Percentiles rank a stretch among this genome's conserved stretches.
Conservation (phyloP, 2,329 filamentous ascomycete species). For the Aspergillus clavatus region DNA sequence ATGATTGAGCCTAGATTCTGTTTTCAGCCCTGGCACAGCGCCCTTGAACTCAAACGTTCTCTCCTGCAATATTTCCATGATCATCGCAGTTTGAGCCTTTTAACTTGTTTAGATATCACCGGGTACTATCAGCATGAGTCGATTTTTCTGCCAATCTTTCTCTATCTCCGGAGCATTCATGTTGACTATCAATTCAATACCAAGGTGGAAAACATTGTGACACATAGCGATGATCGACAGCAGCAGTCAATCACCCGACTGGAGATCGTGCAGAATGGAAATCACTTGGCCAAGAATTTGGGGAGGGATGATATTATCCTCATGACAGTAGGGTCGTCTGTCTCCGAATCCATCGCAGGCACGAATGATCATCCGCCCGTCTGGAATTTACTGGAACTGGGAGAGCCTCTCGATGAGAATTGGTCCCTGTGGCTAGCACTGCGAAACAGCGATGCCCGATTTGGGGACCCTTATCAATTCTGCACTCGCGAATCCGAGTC, state of each 20-base stretch:
- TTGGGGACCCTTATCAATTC: slow-evolving; percentile 33
- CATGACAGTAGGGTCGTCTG: slow-evolving; percentile 36
- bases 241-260: slow-evolving; percentile 27
- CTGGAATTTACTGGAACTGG: slow-evolving; percentile 16
- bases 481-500: slow-evolving; percentile 26
- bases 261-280: slow-evolving; percentile 19
- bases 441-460: slow-evolving; percentile 26
- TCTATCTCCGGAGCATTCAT: slow-evolving; percentile 15
- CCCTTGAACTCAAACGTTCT: slow-evolving; percentile 15
- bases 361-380: slow-evolving; percentile 22
- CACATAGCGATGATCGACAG: slow-evolving; percentile 12
- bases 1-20: slow-evolving; percentile 14
- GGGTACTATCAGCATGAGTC: slow-evolving; percentile 21
- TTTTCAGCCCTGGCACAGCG: slow-evolving; percentile 17
- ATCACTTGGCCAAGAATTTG: slow-evolving; percentile 17
- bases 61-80: slow-evolving; percentile 13
- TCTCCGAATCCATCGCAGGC: slow-evolving; percentile 27
- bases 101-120: no score
- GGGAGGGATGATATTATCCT: slow-evolving; percentile 33
- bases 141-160: slow-evolving; percentile 16
- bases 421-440: slow-evolving; percentile 38
- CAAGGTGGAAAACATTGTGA: slow-evolving; percentile 16
- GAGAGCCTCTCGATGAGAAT: no score
- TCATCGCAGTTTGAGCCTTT: no score
- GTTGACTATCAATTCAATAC: slow-evolving; percentile 18